Percentiles rank a stretch among this genome's conserved stretches.
phyloP scores from a whole-genome alignment of 371 early-diverging fungal genomes.

The Lichtheimia corymbifera region DNA sequence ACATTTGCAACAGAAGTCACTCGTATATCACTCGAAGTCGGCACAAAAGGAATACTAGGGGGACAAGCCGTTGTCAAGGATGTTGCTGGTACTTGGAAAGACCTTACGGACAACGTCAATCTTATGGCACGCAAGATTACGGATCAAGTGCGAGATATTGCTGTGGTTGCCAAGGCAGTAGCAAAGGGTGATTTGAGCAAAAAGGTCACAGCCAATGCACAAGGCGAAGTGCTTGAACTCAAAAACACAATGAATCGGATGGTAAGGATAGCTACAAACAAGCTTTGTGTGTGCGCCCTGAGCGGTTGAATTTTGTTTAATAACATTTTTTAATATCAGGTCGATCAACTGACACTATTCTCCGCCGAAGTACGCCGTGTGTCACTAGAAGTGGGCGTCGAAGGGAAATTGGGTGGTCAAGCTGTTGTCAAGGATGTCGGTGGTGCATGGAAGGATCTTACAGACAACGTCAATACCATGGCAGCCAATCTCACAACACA shows the following conservation, averaged over 20 bases:
- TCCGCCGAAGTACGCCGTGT: slow-evolving; percentile 49
- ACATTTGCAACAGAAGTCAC: slow-evolving; percentile 66
- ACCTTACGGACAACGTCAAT: slow-evolving; percentile 66
- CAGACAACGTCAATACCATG: slow-evolving; percentile 57
- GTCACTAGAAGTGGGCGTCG: slow-evolving; percentile 50
- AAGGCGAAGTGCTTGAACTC: slow-evolving; percentile 45
- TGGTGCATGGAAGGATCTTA: slow-evolving; percentile 58
- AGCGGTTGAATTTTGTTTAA: not conserved
- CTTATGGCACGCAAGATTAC: slow-evolving; percentile 62
- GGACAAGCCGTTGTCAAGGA: slow-evolving; percentile 59
- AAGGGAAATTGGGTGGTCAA: slow-evolving; percentile 49
- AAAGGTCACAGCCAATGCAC: slow-evolving; percentile 38
- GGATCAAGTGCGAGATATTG: slow-evolving; percentile 59
- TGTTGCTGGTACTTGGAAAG: slow-evolving; percentile 62
- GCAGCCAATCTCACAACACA: slow-evolving; percentile 52
- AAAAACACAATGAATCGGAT: slow-evolving; percentile 52
- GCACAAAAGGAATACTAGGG: slow-evolving; percentile 66
- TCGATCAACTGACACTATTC: slow-evolving; percentile 44
- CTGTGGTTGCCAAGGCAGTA: slow-evolving; percentile 58
- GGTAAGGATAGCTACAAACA: slow-evolving; percentile 20
- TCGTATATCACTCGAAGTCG: slow-evolving; percentile 64
- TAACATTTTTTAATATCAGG: slow-evolving; percentile 7
- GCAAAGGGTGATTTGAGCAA: slow-evolving; percentile 52
- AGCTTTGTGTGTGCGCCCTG: not conserved
- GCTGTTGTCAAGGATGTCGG: slow-evolving; percentile 47